Evolutionary conservation across 371 early-diverging fungal genomes (phyloP).

Genomic region (Chytridium lagenaria): DNA sequence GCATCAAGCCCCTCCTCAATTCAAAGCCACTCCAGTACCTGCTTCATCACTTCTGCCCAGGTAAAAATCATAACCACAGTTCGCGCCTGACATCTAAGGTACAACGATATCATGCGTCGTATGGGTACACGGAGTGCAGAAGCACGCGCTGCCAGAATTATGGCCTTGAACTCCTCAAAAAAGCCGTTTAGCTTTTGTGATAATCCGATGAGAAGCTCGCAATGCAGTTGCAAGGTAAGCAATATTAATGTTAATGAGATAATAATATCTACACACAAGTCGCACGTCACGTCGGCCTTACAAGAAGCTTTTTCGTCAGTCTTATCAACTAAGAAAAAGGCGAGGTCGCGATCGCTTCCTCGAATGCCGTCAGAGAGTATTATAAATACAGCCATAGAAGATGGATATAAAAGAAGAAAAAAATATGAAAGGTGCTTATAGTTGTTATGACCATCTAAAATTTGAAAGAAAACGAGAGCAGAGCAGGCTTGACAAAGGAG

Average conservation of each 20-base stretch:
- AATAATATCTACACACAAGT: constrained; percentile 17
- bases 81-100: constrained; percentile 20
- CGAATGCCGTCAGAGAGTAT: constrained; percentile 20
- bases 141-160: constrained; percentile 11
- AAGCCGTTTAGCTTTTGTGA: constrained; percentile 39
- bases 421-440: no score
- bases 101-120: constrained; percentile 36
- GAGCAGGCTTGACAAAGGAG: constrained; percentile 32
- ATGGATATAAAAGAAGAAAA: constrained; percentile 29
- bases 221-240: constrained; percentile 33
- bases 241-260: background rate
- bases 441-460: background rate
- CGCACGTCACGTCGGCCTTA: constrained; percentile 27
- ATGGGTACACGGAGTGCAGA: constrained; percentile 40
- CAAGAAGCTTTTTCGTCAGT: constrained; percentile 13
- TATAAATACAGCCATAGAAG: constrained; percentile 35
- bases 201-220: constrained; percentile 6
- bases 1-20: constrained; percentile 8
- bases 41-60: constrained; percentile 35
- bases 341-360: background rate
- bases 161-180: constrained; percentile 21
- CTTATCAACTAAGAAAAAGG: constrained; percentile 10
- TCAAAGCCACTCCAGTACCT: constrained; percentile 41
- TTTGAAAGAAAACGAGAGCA: constrained; percentile 28
- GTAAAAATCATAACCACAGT: no score